Evolutionary conservation across 768 basidiomycete genomes (phyloP).

Genomic region (Mycena pura): DNA sequence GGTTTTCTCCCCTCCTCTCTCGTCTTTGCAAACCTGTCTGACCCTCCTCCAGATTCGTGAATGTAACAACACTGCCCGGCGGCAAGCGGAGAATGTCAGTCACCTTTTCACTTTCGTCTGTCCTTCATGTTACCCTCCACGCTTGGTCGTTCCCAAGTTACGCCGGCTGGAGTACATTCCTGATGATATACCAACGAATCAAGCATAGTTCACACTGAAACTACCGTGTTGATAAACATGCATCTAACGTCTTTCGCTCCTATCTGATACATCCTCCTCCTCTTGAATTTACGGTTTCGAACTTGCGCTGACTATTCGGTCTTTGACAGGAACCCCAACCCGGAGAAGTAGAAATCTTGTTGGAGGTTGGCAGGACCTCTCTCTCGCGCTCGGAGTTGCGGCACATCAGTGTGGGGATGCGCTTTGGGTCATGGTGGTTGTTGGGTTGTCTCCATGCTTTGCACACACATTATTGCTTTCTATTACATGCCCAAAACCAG

Average conservation of each 20-base stretch:
- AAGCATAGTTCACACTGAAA: conserved; percentile 99
- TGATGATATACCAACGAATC: conserved; percentile 67
- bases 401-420: conserved; percentile 9
- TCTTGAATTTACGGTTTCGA: conserved; percentile 15
- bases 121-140: conserved; percentile 4
- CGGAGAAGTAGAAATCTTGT: conserved; percentile 58
- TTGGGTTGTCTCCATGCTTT: conserved; percentile 20
- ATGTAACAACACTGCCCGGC: conserved; percentile 88
- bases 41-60: conserved; percentile 72
- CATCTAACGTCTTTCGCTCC: conserved; percentile 99
- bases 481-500: conserved; percentile 24
- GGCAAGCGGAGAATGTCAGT: conserved; percentile 98
- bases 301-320: conserved; percentile 31
- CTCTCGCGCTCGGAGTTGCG: conserved; percentile 5
- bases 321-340: conserved; percentile 63
- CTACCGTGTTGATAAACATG: conserved; percentile 78
- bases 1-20: conserved; percentile 34
- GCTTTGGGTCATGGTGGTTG: conserved; percentile 21
- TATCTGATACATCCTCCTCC: conserved; percentile 74
- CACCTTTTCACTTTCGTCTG: conserved; percentile 20
- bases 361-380: conserved; percentile 17
- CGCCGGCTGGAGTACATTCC: background rate
- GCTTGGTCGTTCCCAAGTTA: too few species aligned
- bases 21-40: conserved; percentile 2
- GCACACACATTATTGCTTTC: conserved; percentile 23